These are phyloP conservation scores for Curvularia sp. DNA, from an alignment of 2,329 filamentous ascomycete genomes.

Conservation along the genomic window DNA sequence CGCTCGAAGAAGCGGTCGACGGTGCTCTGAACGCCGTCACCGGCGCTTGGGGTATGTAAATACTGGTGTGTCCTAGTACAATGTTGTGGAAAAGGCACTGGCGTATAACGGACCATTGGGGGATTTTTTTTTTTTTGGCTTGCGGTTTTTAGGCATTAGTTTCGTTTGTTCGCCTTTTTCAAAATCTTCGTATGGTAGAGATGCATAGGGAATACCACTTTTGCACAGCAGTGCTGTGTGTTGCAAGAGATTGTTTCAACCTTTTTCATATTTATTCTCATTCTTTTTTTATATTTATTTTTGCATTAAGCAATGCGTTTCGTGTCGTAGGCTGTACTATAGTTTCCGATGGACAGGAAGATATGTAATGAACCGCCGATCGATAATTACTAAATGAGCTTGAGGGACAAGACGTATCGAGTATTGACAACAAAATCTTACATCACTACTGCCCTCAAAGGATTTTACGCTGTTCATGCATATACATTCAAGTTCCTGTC, in stretches of 20 bases:
- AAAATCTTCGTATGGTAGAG: neutral
- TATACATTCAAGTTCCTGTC: neutral
- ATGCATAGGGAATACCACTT: conserved; percentile 2
- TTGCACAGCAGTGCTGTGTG: conserved; percentile 5
- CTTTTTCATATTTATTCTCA: neutral
- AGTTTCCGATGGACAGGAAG: neutral
- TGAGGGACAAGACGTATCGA: neutral
- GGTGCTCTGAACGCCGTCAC: conserved; percentile 62
- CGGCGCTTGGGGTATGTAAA: conserved; percentile 39
- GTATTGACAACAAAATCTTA: neutral
- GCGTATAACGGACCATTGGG: conserved; percentile 11
- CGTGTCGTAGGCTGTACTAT: neutral
- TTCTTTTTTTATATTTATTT: neutral
- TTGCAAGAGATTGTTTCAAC: neutral
- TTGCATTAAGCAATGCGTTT: neutral
- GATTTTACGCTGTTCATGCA: neutral
- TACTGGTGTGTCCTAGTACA: conserved; percentile 9
- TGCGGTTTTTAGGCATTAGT: neutral
- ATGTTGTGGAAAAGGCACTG: conserved; percentile 14
- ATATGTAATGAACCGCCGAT: neutral
- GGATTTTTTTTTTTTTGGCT: conserved; percentile 5
- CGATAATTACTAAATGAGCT: neutral
- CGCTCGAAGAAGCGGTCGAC: conserved; percentile 63
- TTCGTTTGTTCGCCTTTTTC: neutral
- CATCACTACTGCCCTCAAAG: too few relatives aligned